Percentiles rank a stretch among this genome's conserved stretches.
phyloP scores from a whole-genome alignment of 805 yeast genomes.

The Cyberlindnera galapagoensis region DNA sequence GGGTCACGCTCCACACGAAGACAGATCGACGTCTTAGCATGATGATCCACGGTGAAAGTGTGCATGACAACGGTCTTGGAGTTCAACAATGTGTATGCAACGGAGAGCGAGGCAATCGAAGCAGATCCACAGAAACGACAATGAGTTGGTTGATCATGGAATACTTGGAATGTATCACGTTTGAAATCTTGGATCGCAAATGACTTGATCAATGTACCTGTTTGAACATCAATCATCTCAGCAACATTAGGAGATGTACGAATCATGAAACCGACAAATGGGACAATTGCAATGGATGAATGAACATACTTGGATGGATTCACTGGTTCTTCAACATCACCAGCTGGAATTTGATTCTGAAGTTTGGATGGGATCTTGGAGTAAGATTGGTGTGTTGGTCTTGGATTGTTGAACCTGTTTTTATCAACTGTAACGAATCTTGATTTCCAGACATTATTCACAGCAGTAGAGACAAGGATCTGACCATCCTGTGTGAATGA shows the following conservation, averaged over 20 bases:
- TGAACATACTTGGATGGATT: constrained; percentile 15
- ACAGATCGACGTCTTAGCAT: constrained; percentile 76
- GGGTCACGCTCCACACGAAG: constrained; percentile 89
- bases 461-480: constrained; percentile 51
- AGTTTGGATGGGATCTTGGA: background rate
- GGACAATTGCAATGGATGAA: constrained; percentile 44
- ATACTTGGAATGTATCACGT: constrained; percentile 49
- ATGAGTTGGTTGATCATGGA: constrained; percentile 82
- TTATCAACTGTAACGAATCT: constrained; percentile 43
- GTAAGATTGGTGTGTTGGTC: background rate
- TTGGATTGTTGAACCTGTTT: constrained; percentile 26
- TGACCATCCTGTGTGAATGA: constrained; percentile 43
- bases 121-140: constrained; percentile 91
- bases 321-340: background rate
- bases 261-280: constrained; percentile 71
- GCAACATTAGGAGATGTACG: constrained; percentile 50
- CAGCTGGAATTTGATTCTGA: background rate
- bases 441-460: constrained; percentile 59
- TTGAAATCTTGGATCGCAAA: constrained; percentile 59
- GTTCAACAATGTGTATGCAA: constrained; percentile 61
- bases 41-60: constrained; percentile 63
- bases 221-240: constrained; percentile 69
- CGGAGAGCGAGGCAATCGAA: constrained; percentile 63
- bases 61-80: constrained; percentile 58
- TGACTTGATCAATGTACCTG: constrained; percentile 62